Percentiles rank a stretch among this genome's conserved stretches.
Conservation (phyloP, 140 eudicot genomes). For the Stevia rebaudiana region DNA sequence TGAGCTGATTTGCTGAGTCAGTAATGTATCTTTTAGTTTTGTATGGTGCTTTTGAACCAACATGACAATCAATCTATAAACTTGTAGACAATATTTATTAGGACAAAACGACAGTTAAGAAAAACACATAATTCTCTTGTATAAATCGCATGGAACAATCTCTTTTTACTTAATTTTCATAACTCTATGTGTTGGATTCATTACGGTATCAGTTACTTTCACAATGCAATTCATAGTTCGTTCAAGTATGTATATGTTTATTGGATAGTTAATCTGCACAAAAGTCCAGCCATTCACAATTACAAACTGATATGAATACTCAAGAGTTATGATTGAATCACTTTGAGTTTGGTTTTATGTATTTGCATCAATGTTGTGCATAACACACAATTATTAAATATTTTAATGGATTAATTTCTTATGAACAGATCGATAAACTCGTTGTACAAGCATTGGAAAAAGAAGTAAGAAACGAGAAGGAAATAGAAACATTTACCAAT, state of each 20-base stretch:
- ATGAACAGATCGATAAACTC: conserved; percentile 81
- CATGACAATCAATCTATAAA: not conserved
- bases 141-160: not conserved
- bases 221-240: not conserved
- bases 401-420: not conserved
- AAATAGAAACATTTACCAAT: conserved; percentile 58
- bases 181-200: not conserved
- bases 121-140: not conserved
- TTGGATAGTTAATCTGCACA: not conserved
- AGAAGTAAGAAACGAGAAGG: conserved; percentile 45
- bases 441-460: conserved; percentile 69
- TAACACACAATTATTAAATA: not conserved
- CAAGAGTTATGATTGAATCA: not conserved
- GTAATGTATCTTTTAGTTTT: not conserved
- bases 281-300: not conserved
- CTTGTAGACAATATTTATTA: not conserved
- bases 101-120: not conserved
- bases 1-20: not conserved
- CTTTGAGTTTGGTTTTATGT: not conserved
- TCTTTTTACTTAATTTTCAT: not conserved
- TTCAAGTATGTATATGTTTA: not conserved
- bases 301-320: not conserved
- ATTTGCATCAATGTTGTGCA: not conserved
- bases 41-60: not conserved
- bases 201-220: not conserved